These are phyloP conservation scores for Wickerhamomyces xylosicus DNA, from an alignment of 805 yeast species.

Conservation along the genomic window DNA sequence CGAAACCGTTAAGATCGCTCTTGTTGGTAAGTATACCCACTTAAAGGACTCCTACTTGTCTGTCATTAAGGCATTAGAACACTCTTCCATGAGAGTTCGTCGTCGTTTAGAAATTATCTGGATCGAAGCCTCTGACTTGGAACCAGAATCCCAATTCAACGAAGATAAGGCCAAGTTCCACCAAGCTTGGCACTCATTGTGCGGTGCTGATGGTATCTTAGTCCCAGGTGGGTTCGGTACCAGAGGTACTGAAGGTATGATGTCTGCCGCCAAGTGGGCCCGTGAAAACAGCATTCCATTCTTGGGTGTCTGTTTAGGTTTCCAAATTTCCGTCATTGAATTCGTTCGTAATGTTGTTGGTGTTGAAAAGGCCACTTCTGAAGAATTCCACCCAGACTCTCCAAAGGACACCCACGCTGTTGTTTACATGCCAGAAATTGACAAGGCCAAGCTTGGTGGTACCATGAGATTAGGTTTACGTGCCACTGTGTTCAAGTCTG, in stretches of 20 bases:
- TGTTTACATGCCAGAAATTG: slow-evolving; percentile 97
- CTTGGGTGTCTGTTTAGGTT: slow-evolving; percentile 94
- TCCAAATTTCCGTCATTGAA: slow-evolving; percentile 95
- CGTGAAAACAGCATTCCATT: slow-evolving; percentile 90
- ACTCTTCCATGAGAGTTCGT: slow-evolving; percentile 82
- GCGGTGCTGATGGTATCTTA: slow-evolving; percentile 91
- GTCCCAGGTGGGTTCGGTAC: slow-evolving; percentile 98
- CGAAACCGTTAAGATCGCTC: slow-evolving; percentile 86
- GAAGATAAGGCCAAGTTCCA: slow-evolving; percentile 71
- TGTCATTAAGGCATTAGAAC: slow-evolving; percentile 92
- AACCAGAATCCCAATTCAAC: slow-evolving; percentile 45
- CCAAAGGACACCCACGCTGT: slow-evolving; percentile 63
- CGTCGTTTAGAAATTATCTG: slow-evolving; percentile 82
- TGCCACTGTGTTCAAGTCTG: slow-evolving; percentile 69
- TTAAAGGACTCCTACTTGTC: slow-evolving; percentile 92
- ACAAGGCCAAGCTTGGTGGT: slow-evolving; percentile 93
- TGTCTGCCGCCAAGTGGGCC: slow-evolving; percentile 96
- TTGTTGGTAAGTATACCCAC: slow-evolving; percentile 95
- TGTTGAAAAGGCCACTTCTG: slow-evolving; percentile 57
- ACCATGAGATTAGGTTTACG: slow-evolving; percentile 98
- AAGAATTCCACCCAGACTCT: slow-evolving; percentile 66
- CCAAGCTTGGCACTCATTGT: slow-evolving; percentile 89
- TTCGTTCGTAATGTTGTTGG: slow-evolving; percentile 77
- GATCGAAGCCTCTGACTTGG: slow-evolving; percentile 93
- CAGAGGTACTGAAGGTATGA: slow-evolving; percentile 98